phyloP scores from a whole-genome alignment of 1,139 yeast species.

The Hansenula lynferdii region DNA sequence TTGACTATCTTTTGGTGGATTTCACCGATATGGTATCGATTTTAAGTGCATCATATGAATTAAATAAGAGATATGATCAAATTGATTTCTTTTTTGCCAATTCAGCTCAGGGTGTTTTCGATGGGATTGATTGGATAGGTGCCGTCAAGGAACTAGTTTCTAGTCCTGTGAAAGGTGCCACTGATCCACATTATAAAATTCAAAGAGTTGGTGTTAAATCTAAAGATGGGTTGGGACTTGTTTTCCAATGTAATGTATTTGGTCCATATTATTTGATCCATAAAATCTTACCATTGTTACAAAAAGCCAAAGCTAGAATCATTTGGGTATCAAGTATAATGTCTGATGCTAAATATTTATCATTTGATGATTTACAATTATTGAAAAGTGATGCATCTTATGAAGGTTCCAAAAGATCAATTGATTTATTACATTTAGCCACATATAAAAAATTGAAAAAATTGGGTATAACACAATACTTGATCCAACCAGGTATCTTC shows the following conservation, averaged over 20 bases:
- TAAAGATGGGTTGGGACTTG: conserved; percentile 72
- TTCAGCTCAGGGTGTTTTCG: conserved; percentile 86
- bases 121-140: conserved; percentile 79
- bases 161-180: conserved; percentile 73
- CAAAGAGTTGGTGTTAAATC: conserved; percentile 75
- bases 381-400: conserved; percentile 63
- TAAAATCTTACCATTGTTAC: conserved; percentile 48
- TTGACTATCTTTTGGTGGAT: conserved; percentile 83
- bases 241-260: conserved; percentile 92
- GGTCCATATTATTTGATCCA: conserved; percentile 86
- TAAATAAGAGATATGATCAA: conserved; percentile 54
- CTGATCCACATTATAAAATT: conserved; percentile 78
- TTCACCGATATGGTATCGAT: conserved; percentile 90
- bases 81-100: conserved; percentile 80
- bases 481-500: conserved; percentile 94
- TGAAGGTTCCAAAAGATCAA: conserved; percentile 87
- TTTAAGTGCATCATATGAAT: conserved; percentile 65
- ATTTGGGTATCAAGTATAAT: conserved; percentile 86
- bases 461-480: conserved; percentile 60
- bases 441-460: conserved; percentile 47
- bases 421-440: conserved; percentile 78
- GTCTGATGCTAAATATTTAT: conserved; percentile 66
- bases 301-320: conserved; percentile 51
- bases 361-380: conserved; percentile 71
- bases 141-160: conserved; percentile 63